Conservation (phyloP, 2,329 filamentous ascomycete species). For the Uncinocarpus reesii region DNA sequence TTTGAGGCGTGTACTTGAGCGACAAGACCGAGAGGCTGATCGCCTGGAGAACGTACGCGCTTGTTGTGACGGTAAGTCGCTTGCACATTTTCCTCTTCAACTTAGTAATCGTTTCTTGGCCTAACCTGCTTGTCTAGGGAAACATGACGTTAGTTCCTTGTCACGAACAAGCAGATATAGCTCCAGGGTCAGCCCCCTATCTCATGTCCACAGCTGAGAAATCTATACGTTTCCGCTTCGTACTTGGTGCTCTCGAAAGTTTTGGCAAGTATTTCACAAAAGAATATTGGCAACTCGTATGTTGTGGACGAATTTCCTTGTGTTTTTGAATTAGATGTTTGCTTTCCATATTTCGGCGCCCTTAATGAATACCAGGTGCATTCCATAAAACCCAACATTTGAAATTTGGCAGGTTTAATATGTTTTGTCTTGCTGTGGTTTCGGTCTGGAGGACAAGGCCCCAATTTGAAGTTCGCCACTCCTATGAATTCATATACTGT, state of each 20-base stretch:
- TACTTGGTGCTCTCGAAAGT: not conserved
- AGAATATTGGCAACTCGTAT: conserved; percentile 10
- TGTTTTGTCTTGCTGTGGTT: not conserved
- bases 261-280: not conserved
- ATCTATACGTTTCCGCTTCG: not conserved
- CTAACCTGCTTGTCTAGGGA: conserved; percentile 47
- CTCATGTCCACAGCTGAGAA: conserved; percentile 29
- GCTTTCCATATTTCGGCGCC: conserved; percentile 6
- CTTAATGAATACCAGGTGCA: conserved; percentile 9
- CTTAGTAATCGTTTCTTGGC: no score
- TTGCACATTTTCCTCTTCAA: not conserved
- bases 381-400: not conserved
- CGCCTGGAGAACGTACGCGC: conserved; percentile 88
- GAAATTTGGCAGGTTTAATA: not conserved
- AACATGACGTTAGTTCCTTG: conserved; percentile 55
- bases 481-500: not conserved
- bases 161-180: conserved; percentile 35
- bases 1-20: conserved; percentile 65
- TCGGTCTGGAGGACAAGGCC: not conserved
- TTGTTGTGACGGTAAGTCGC: conserved; percentile 85
- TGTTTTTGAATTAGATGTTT: conserved; percentile 6
- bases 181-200: conserved; percentile 29
- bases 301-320: conserved; percentile 18
- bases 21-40: conserved; percentile 55
- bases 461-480: conserved; percentile 8